Evolutionary conservation across 495 filamentous ascomycete genomes (phyloP).

Genomic region (Bombardia bombarda): DNA sequence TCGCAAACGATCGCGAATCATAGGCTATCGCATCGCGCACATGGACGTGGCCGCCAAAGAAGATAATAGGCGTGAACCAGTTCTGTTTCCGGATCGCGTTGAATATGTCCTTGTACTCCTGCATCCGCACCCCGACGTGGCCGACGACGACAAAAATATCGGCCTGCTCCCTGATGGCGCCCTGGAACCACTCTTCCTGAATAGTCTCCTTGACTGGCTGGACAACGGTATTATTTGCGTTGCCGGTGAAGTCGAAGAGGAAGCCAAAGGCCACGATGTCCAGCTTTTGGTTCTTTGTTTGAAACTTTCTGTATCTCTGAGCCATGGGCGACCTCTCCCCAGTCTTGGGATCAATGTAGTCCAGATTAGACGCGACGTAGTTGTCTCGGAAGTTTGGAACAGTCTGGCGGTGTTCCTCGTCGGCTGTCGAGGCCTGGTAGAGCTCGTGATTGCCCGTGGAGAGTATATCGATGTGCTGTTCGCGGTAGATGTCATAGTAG

Average conservation of each 20-base stretch:
- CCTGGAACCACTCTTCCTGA: slow-evolving; percentile 81
- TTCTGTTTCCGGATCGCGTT: slow-evolving; percentile 68
- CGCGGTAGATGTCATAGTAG: slow-evolving; percentile 72
- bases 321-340: slow-evolving; percentile 68
- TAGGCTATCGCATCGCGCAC: slow-evolving; percentile 78
- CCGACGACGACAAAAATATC: slow-evolving; percentile 86
- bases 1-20: slow-evolving; percentile 69
- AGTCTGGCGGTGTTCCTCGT: slow-evolving; percentile 65
- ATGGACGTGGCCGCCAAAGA: slow-evolving; percentile 89
- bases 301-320: slow-evolving; percentile 77
- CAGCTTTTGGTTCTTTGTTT: slow-evolving; percentile 77
- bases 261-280: slow-evolving; percentile 87
- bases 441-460: slow-evolving; percentile 94
- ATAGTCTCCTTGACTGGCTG: slow-evolving; percentile 70
- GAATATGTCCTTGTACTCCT: slow-evolving; percentile 71
- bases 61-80: slow-evolving; percentile 78
- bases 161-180: slow-evolving; percentile 73
- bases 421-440: slow-evolving; percentile 70
- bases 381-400: slow-evolving; percentile 69
- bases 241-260: slow-evolving; percentile 84
- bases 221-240: slow-evolving; percentile 82
- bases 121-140: slow-evolving; percentile 73
- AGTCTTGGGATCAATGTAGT: slow-evolving; percentile 68
- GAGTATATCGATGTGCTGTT: slow-evolving; percentile 77
- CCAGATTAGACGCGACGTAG: slow-evolving; percentile 86